Evolutionary conservation across 2,329 filamentous ascomycete species (phyloP).

Genomic region (Malbranchea zuffiana): DNA sequence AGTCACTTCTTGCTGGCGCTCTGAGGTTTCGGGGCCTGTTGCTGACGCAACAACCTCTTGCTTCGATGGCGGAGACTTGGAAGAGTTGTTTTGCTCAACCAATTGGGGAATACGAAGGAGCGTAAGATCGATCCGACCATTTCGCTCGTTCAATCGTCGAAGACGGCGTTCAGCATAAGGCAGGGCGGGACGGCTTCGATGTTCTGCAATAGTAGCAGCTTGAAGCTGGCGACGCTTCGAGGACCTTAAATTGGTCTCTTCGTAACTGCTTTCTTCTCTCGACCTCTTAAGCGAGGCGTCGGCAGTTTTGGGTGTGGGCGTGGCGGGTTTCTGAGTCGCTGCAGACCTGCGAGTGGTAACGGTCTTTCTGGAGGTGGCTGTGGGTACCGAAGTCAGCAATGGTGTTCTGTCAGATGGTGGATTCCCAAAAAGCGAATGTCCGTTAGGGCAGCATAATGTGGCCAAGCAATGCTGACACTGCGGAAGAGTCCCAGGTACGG

Average conservation of each 20-base stretch:
- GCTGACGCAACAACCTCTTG: no score
- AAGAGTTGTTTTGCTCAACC: slow-evolving; percentile 22
- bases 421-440: slow-evolving; percentile 7
- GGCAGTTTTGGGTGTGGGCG: slow-evolving; percentile 1
- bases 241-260: no score
- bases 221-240: neutral
- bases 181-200: slow-evolving; percentile 11
- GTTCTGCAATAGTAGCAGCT: slow-evolving; percentile 6
- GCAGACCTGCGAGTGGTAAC: no score
- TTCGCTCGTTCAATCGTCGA: slow-evolving; percentile 22
- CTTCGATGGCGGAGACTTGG: slow-evolving; percentile 3
- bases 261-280: slow-evolving; percentile 1
- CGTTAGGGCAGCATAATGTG: slow-evolving; percentile 11
- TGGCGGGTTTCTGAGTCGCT: neutral
- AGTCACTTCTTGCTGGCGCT: no score
- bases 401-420: no score
- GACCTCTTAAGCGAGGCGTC: slow-evolving; percentile 5
- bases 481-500: no score
- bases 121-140: slow-evolving; percentile 26
- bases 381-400: no score
- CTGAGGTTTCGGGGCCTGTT: no score
- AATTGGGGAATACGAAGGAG: slow-evolving; percentile 25
- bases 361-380: no score
- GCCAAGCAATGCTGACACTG: slow-evolving; percentile 11
- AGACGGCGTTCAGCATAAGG: slow-evolving; percentile 24